Evolutionary conservation across 345 rosid genomes (phyloP), one percentile per base, ranked within the genome.

Genomic region (Eucalyptus camaldulensis): DNA sequence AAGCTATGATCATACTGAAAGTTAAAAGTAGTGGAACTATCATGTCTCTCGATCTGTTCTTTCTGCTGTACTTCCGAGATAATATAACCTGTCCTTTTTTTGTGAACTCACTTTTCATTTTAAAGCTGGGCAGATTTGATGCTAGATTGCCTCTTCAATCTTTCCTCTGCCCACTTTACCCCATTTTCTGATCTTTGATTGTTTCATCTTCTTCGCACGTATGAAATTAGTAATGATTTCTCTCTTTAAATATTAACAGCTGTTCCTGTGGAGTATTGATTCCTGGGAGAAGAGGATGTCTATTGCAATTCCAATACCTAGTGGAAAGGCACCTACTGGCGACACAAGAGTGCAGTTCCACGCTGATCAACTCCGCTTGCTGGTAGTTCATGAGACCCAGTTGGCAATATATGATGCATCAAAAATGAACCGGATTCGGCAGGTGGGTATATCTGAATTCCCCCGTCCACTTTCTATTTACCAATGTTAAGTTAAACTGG

Each of bases 221-320:
- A 19, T 17, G 81, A 19, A 33, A 72, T 72, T 62, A 72, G 81
- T 17, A 72, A 3, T 87, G 44, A 60, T 31, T 87, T 62, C 12
- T 87, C 67, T 62, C 54, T 54, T 49, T 86, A 86, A 33, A 86
- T 29, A 54, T 53, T 8, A 56, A 45, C 93, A 97, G 99, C 92
- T 97, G 60, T 95, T 93, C 88, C 92, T 95, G 51, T 97, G 98
- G 99, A 96, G 95, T 92, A 94, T 96, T 88, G 98, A 96, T 88
- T 90, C 98, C 80, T 97, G 99, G 99, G 99, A 97, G 94, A 96
- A 94, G 91, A 94, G 94, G 91, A 96, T 95, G 92, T 93, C 95
- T 8, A 87, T 94, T 67, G 8, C 92, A 11, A 93, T 97, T 44
- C 98, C 93, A 90, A 91, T 93, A 89, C 97, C 98, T 76, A 88